These are phyloP conservation scores for Mycena sp. DNA, from an alignment of 1,284 basidiomycete genomes.

Conservation along the genomic window DNA sequence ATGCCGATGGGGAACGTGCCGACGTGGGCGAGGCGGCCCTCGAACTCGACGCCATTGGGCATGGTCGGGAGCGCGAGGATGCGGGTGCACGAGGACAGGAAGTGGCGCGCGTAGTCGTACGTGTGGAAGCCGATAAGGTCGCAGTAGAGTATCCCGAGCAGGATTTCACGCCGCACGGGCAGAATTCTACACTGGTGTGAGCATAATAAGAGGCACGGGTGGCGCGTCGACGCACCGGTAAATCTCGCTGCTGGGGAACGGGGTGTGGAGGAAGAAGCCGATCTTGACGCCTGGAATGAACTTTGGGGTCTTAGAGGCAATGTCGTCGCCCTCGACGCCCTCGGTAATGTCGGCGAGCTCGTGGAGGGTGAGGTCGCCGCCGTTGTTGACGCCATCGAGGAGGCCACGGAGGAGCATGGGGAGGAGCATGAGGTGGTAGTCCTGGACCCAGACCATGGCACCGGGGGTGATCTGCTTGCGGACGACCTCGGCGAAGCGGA, in stretches of 20 bases:
- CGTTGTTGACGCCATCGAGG: conserved; percentile 77
- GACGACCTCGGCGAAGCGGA: conserved; percentile 93
- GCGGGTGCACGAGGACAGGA: conserved; percentile 97
- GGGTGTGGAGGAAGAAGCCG: conserved; percentile 98
- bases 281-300: conserved; percentile 81
- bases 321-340: conserved; percentile 72
- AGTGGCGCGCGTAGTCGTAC: conserved; percentile 99
- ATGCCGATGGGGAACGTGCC: conserved; percentile 99
- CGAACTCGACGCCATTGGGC: conserved; percentile 98
- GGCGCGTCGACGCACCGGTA: conserved; percentile 76
- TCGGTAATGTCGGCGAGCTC: conserved; percentile 83
- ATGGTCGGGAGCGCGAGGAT: conserved; percentile 96
- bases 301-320: conserved; percentile 47
- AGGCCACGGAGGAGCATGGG: conserved; percentile 93
- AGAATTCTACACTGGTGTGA: conserved; percentile 72
- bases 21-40: conserved; percentile 94
- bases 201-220: neutral
- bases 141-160: conserved; percentile 94
- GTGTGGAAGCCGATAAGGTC: conserved; percentile 99
- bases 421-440: conserved; percentile 97
- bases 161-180: conserved; percentile 95
- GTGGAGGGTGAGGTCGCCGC: conserved; percentile 64
- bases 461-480: conserved; percentile 80
- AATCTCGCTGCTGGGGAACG: conserved; percentile 98
- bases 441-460: conserved; percentile 99